Percentiles rank a stretch among this genome's conserved stretches.
phyloP scores from a whole-genome alignment of 148 eudicot genomes.

The Chenopodium berlandieri region DNA sequence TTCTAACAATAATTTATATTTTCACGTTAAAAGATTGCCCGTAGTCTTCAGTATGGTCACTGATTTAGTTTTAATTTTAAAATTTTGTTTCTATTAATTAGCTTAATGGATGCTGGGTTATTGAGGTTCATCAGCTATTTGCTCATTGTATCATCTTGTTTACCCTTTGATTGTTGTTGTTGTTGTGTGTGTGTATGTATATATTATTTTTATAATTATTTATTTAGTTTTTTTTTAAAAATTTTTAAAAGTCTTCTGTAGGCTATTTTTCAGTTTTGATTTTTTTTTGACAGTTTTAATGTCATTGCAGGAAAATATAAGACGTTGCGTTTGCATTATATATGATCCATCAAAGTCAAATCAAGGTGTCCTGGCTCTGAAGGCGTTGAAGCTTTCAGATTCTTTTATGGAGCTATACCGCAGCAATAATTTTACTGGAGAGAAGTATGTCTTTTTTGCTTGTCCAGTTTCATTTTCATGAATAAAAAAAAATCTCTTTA shows the following conservation, averaged over 20 bases:
- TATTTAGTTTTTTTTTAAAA: too few relatives aligned
- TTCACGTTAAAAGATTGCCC: background rate
- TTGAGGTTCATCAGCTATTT: background rate
- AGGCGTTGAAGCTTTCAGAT: slow-evolving; percentile 90
- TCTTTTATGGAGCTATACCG: slow-evolving; percentile 96
- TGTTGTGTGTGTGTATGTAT: too few relatives aligned
- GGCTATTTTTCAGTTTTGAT: background rate
- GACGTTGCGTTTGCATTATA: slow-evolving; percentile 92
- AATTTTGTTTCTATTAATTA: too few relatives aligned
- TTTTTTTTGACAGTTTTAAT: background rate
- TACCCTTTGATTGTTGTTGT: background rate
- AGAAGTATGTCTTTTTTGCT: slow-evolving; percentile 59
- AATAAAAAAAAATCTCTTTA: background rate
- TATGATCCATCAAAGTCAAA: slow-evolving; percentile 95
- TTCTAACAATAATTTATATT: too few relatives aligned
- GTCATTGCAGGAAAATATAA: slow-evolving; percentile 80
- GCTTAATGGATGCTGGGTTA: background rate
- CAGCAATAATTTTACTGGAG: slow-evolving; percentile 78
- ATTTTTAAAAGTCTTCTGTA: too few relatives aligned
- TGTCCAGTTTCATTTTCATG: background rate
- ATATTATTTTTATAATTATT: too few relatives aligned
- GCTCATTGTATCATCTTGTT: background rate
- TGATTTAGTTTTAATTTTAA: background rate
- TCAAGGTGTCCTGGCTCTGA: slow-evolving; percentile 91
- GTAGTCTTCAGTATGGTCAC: background rate